A percentile compares a stretch with the other conserved stretches of the same genome.
These are phyloP conservation scores for Crinitomyces ghanaensis DNA, from an alignment of 805 yeast species.

Conservation along the genomic window DNA sequence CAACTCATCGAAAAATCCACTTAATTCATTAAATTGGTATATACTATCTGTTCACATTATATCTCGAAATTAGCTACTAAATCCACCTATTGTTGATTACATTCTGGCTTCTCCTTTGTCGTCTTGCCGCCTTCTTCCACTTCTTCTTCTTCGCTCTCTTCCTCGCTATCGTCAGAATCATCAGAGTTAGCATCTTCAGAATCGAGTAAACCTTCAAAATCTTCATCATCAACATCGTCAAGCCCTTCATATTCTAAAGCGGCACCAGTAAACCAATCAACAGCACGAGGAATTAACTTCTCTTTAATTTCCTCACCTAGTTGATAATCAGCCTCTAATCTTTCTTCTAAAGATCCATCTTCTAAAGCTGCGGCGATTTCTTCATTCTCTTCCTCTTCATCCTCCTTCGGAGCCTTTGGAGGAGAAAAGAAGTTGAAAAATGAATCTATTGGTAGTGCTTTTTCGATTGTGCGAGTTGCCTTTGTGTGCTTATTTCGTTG, in stretches of 20 bases:
- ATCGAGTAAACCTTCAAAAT: slow-evolving; percentile 49
- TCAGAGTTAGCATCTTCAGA: slow-evolving; percentile 54
- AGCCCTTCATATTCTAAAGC: slow-evolving; percentile 69
- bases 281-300: slow-evolving; percentile 88
- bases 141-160: too few species aligned
- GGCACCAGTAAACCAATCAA: slow-evolving; percentile 98
- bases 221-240: slow-evolving; percentile 47
- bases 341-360: slow-evolving; percentile 70
- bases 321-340: slow-evolving; percentile 86
- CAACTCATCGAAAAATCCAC: background rate
- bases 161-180: slow-evolving; percentile 51
- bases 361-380: slow-evolving; percentile 46
- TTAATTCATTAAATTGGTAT: background rate
- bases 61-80: too few species aligned
- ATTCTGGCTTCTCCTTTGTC: too few species aligned
- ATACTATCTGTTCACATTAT: background rate
- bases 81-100: too few species aligned
- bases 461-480: slow-evolving; percentile 92
- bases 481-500: slow-evolving; percentile 94
- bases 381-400: slow-evolving; percentile 41
- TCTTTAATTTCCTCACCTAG: slow-evolving; percentile 95
- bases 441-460: slow-evolving; percentile 86
- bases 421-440: slow-evolving; percentile 95
- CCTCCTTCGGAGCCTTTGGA: slow-evolving; percentile 63
- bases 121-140: too few species aligned